These are phyloP conservation scores for Aspergillus mulundensis DNA, from an alignment of 495 filamentous ascomycete species.

Conservation along the genomic window DNA sequence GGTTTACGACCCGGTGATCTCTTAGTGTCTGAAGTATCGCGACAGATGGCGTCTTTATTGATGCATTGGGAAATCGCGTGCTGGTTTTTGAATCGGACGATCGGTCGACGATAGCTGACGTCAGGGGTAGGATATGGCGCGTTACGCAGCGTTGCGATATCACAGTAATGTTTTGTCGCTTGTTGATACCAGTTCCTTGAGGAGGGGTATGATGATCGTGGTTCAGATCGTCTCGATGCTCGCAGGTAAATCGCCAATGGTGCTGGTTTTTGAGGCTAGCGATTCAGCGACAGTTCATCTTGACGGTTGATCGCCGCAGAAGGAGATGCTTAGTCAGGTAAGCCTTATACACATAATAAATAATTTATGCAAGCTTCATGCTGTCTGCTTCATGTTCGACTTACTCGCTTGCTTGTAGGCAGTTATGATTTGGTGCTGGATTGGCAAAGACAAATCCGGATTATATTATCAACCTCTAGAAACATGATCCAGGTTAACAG, in stretches of 20 bases:
- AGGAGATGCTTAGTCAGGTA: neutral
- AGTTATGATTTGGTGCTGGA: too few species aligned
- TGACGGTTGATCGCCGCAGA: neutral
- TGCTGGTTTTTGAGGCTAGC: neutral
- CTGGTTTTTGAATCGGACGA: constrained; percentile 13
- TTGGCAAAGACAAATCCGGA: too few species aligned
- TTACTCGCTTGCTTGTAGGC: too few species aligned
- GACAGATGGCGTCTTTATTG: constrained; percentile 15
- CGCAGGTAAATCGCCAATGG: neutral
- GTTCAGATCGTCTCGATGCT: neutral
- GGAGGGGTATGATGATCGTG: neutral
- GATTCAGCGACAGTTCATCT: neutral
- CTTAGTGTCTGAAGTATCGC: neutral
- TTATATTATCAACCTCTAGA: neutral
- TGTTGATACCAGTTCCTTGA: neutral
- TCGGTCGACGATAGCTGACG: constrained; percentile 26
- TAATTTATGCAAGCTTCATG: neutral
- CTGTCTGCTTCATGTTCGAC: too few species aligned
- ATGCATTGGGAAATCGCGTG: constrained; percentile 18
- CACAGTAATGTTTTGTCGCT: neutral
- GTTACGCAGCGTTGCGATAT: constrained; percentile 12
- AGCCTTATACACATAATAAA: neutral
- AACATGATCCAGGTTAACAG: neutral
- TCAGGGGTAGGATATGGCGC: constrained; percentile 19
- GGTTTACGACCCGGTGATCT: neutral